Evolutionary conservation across 768 basidiomycete genomes (phyloP), one percentile per base, ranked within the genome.

Genomic region (Lactarius akahatsu): DNA sequence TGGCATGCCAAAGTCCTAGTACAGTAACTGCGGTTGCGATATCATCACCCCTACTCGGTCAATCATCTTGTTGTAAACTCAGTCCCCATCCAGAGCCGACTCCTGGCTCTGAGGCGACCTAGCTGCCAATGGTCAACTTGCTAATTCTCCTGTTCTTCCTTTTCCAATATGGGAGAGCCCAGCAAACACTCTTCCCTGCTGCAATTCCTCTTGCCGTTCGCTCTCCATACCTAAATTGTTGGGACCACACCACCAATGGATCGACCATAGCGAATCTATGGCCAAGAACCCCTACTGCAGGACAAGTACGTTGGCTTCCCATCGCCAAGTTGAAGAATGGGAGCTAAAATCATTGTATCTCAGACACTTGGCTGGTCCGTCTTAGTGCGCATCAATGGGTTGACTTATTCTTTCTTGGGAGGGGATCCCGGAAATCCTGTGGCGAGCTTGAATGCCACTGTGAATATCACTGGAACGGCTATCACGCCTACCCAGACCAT

Each of bases 151-250:
- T n/a, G 11, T 20, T 50, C 23, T 26, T 50, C 26, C 3, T 60
- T 50, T 61, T 43, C 10, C n/a, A 6, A 1, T n/a, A 32, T 23
- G 64, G 43, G 28, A 50, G 11, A 34, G 64, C 67, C 1, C 62
- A 59, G 54, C 62, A 67, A 41, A 43, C 70, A 0, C 58, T 72
- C 62, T 69, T 69, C 43, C 74, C 74, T 16, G 57, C 70, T 10
- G 65, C 69, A 43, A 52, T 73, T 41, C 74, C 74, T 50, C 70
- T 75, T 26, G 69, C 71, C 18, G 70, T 74, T 38, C 71, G 74
- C 23, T 73, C 73, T 2, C 73, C 74, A 16, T 73, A 73, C 58
- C 59, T 74, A 36, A 73, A 61, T n/a, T 65, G 60, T 50, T 75
- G 74, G 74, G 43, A 63, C 15, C 16, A n/a, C 9, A 43, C 62